A percentile compares a stretch with the other conserved stretches of the same genome.
Evolutionary conservation across 164 flowering plant species (phyloP).

Genomic region (Macadamia integrifolia): DNA sequence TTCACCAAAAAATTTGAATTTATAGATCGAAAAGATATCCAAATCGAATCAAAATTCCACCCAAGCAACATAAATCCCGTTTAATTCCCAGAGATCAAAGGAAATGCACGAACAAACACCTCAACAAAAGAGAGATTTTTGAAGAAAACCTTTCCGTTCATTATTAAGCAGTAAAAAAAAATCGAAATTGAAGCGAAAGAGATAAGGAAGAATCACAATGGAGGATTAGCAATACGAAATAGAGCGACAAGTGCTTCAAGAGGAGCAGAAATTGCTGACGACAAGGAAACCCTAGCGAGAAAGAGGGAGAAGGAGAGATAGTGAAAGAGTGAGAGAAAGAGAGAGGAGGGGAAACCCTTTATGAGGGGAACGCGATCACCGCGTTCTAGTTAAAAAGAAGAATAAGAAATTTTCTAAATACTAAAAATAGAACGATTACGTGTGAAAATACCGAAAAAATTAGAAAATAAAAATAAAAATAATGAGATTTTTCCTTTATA

Average conservation of each 20-base stretch:
- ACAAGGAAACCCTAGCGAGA: constrained; percentile 17
- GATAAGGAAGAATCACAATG: not conserved
- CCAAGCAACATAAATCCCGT: not conserved
- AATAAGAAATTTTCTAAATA: not conserved
- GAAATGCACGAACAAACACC: too few species aligned
- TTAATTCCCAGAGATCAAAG: not conserved
- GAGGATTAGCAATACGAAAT: not conserved
- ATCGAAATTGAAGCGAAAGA: too few species aligned
- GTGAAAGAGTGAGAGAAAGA: too few species aligned
- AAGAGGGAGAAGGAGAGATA: not conserved
- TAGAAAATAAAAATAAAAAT: not conserved
- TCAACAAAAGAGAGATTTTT: too few species aligned
- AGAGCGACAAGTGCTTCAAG: too few species aligned
- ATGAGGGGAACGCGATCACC: constrained; percentile 22
- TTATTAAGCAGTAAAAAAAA: not conserved
- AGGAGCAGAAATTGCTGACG: not conserved
- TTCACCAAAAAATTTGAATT: not conserved
- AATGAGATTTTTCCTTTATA: too few species aligned
- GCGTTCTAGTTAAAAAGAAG: constrained; percentile 25
- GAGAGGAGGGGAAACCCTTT: not conserved
- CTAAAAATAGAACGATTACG: not conserved
- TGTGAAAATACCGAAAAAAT: not conserved
- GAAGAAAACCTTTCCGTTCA: not conserved
- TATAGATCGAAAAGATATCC: not conserved
- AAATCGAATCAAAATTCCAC: not conserved